Evolutionary conservation across 2,329 filamentous ascomycete species (phyloP).

Genomic region (Onygenales sp.): DNA sequence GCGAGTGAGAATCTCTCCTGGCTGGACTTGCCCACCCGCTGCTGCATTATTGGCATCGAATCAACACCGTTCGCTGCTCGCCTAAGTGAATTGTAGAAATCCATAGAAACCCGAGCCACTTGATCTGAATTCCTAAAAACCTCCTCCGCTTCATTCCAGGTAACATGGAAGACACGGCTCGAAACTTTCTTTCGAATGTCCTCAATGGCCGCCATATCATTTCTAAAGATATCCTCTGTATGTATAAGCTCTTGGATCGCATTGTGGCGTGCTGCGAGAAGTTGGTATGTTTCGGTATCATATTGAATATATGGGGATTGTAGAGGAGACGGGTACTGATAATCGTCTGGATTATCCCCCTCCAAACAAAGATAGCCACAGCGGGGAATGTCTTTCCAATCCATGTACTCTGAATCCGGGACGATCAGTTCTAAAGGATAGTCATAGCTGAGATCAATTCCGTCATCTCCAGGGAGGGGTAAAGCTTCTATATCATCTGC

Average conservation of each 20-base stretch:
- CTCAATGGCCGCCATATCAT: neutral
- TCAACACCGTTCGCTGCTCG: conserved; percentile 55
- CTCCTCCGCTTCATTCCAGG: conserved; percentile 65
- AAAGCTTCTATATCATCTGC: neutral
- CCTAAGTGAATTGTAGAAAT: conserved; percentile 70
- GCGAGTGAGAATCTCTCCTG: neutral
- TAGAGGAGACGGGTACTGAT: neutral
- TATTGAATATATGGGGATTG: neutral
- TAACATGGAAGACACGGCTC: neutral
- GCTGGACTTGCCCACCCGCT: neutral
- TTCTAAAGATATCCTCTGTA: neutral
- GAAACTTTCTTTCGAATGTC: neutral
- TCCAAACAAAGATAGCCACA: neutral
- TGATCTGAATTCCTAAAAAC: conserved; percentile 90
- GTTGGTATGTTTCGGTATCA: neutral
- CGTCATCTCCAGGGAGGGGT: neutral
- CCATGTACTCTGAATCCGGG: neutral
- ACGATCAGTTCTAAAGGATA: neutral
- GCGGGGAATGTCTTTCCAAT: neutral
- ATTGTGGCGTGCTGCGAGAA: neutral
- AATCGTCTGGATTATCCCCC: neutral
- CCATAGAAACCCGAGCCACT: conserved; percentile 73
- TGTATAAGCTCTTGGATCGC: neutral
- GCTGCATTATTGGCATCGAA: neutral
- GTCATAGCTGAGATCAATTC: neutral